Percentiles rank a stretch among this genome's conserved stretches.
Evolutionary conservation across 2,329 filamentous ascomycete genomes (phyloP).

Genomic region (Fusarium haematococcum): DNA sequence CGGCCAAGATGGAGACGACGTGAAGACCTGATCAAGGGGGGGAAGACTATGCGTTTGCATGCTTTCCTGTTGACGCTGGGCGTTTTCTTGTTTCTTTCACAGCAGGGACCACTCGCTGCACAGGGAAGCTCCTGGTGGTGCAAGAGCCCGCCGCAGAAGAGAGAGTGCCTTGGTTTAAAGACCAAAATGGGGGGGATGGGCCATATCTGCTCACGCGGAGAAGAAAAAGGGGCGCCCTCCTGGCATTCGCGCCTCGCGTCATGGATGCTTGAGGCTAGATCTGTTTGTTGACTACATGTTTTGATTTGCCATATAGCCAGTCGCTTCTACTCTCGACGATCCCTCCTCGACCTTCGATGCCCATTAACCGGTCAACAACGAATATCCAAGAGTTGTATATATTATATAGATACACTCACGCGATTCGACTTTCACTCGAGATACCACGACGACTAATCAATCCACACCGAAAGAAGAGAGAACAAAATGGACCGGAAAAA

Average conservation of each 20-base stretch:
- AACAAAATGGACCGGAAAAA: conserved; percentile 1
- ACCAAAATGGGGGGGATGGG: neutral
- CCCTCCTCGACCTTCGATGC: neutral
- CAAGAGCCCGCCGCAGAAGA: neutral
- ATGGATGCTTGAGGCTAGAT: conserved; percentile 5
- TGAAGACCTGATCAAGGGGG: conserved; percentile 24
- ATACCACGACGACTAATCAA: neutral
- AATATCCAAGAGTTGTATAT: neutral
- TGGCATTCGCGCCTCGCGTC: conserved; percentile 3
- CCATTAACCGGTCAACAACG: neutral
- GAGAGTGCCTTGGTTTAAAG: conserved; percentile 12
- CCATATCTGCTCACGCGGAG: conserved; percentile 22
- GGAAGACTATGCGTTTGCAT: conserved; percentile 6
- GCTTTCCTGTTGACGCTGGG: conserved; percentile 20
- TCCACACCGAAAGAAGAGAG: neutral
- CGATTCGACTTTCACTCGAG: neutral
- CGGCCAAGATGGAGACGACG: conserved; percentile 46
- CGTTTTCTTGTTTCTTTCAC: conserved; percentile 28
- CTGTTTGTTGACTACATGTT: conserved; percentile 4
- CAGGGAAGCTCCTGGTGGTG: neutral
- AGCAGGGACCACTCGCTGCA: neutral
- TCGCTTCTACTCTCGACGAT: neutral
- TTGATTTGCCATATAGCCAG: neutral
- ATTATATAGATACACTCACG: neutral
- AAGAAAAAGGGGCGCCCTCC: neutral